Conservation (phyloP, 2,329 filamentous ascomycete species). For the Aureobasidium melanogenum region DNA sequence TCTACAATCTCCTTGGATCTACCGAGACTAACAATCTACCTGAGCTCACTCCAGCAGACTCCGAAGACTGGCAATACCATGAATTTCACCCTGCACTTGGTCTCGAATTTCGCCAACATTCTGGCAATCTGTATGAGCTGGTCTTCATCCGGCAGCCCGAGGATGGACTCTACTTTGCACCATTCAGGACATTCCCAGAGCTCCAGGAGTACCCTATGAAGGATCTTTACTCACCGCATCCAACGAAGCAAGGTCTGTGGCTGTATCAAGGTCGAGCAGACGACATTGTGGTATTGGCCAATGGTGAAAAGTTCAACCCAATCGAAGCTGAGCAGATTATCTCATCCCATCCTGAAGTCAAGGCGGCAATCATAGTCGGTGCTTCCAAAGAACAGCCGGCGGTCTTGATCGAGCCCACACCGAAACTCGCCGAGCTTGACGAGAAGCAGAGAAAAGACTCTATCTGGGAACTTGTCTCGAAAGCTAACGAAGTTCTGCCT, state of each 20-base stretch:
- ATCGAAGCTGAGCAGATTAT: background rate
- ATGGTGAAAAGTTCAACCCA: background rate
- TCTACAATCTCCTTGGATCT: background rate
- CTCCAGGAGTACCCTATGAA: background rate
- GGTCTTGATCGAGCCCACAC: background rate
- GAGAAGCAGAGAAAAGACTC: background rate
- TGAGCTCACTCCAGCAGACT: background rate
- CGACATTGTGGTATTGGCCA: background rate
- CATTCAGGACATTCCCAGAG: background rate
- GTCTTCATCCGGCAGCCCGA: background rate
- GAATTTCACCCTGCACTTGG: background rate
- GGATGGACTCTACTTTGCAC: background rate
- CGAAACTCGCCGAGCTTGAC: background rate
- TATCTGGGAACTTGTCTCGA: background rate
- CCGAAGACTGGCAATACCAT: background rate
- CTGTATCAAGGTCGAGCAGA: background rate
- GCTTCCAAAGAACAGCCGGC: background rate
- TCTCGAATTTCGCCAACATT: background rate
- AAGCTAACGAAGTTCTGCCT: background rate
- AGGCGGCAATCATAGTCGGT: background rate
- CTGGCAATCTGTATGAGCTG: background rate
- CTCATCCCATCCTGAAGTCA: background rate
- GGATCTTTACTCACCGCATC: background rate
- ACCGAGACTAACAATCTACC: background rate
- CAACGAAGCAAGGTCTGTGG: background rate